A percentile compares a stretch with the other conserved stretches of the same genome.
phyloP scores from a whole-genome alignment of 2,329 filamentous ascomycete species.

The Cercospora zeae-maydis region DNA sequence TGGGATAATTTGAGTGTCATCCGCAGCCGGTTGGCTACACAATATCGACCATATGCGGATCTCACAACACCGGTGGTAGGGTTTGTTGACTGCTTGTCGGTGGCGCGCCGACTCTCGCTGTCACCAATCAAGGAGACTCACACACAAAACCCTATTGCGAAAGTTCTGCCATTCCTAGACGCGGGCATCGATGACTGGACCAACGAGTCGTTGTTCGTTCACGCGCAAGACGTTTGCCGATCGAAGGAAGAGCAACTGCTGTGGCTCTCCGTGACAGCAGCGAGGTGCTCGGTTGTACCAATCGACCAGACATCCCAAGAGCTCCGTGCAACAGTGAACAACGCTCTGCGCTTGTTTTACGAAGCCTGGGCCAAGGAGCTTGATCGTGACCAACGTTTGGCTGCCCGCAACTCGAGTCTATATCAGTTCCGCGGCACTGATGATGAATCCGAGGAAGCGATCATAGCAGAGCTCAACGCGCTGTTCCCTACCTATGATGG shows the following conservation, averaged over 20 bases:
- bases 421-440: conserved; percentile 79
- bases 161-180: conserved; percentile 27
- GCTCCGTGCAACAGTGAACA: conserved; percentile 54
- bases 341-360: conserved; percentile 70
- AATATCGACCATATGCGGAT: conserved; percentile 80
- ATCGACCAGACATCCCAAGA: conserved; percentile 12
- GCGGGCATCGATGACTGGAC: conserved; percentile 23
- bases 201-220: conserved; percentile 25
- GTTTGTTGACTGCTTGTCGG: conserved; percentile 69
- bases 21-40: conserved; percentile 62
- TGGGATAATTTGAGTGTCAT: conserved; percentile 53
- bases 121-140: not conserved
- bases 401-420: conserved; percentile 68
- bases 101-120: conserved; percentile 24
- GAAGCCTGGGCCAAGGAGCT: conserved; percentile 76
- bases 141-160: not conserved
- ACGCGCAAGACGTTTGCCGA: conserved; percentile 13
- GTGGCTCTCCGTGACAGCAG: conserved; percentile 25
- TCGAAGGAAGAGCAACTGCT: conserved; percentile 26
- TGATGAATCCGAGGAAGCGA: conserved; percentile 71
- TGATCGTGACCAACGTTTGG: conserved; percentile 69
- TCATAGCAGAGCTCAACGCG: conserved; percentile 70
- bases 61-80: conserved; percentile 73
- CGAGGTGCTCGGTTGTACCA: conserved; percentile 18
- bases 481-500: conserved; percentile 77